Evolutionary conservation across 371 early-diverging fungal genomes (phyloP), one percentile per base, ranked within the genome.

Genomic region (Syncephalastrum monosporum): DNA sequence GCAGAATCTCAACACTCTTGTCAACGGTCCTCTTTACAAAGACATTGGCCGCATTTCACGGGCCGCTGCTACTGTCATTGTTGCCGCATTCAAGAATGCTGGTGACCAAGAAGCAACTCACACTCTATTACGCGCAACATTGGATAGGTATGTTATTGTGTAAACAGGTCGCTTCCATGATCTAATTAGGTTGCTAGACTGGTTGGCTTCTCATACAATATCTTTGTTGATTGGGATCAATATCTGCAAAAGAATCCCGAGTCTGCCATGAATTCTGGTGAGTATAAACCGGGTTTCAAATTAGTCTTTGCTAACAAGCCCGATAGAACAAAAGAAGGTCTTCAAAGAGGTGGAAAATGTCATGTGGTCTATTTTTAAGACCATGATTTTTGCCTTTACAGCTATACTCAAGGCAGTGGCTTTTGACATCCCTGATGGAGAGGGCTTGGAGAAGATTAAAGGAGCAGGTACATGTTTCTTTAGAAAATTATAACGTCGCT

Each of bases 21-120:
- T 58, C 0, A 25, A 65, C 1, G 57, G 67, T 6, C 61, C 69
- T n/a, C 25, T 75, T 4, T 67, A 69, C 47, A 78, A 73, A 55
- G 75, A 78, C 29, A 67, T 78, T 51, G 79, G 79, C 12, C 63
- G 79, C 57, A 65, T 78, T 13, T 75, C 74, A 17, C 65, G 79
- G 27, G 68, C 72, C 0, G 57, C 71, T 16, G 75, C 64, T 5
- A 69, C 68, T 23, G 19, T 71, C 0, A 63, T 68, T 15, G 48
- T 63, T 23, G 24, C 56, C 25, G 45, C 55, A n/a, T 42, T 72
- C 21, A 52, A 58, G 41, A 13, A 33, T 33, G 10, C 16, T 2
- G 50, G 50, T 47, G 44, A 24, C 12, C 50, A 63, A 8, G 42
- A 16, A 17, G 52, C 44, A 16, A 53, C 43, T 25, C 41, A 14